Evolutionary conservation across 2,329 filamentous ascomycete genomes (phyloP).

Genomic region (Trichoderma sp.): DNA sequence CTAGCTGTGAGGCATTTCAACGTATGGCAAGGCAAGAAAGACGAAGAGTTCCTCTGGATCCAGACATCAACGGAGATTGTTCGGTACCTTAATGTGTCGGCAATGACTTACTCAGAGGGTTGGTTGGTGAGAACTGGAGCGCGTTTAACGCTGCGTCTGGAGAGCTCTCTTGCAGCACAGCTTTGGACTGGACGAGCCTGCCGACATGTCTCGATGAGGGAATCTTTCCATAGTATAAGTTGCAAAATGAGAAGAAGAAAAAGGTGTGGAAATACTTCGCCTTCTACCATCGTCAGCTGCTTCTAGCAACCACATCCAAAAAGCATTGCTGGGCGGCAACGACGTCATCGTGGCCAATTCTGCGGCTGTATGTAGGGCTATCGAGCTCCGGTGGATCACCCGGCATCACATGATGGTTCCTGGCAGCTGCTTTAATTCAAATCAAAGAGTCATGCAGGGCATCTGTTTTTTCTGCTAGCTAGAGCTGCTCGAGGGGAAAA

Average conservation of each 20-base stretch:
- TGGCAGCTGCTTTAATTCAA: background rate
- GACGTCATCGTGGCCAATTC: conserved; percentile 4
- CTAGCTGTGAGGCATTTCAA: background rate
- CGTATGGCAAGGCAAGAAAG: background rate
- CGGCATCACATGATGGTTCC: conserved; percentile 4
- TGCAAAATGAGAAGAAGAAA: background rate
- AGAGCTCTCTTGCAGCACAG: too few species aligned
- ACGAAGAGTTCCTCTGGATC: background rate
- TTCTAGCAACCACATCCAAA: background rate
- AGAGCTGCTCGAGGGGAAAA: background rate
- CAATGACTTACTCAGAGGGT: background rate
- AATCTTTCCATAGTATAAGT: background rate
- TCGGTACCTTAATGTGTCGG: too few species aligned
- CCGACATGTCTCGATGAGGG: background rate
- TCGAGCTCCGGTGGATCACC: background rate
- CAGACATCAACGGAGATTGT: background rate
- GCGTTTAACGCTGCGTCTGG: background rate
- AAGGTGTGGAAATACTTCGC: background rate
- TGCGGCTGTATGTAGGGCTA: background rate
- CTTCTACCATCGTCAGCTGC: background rate
- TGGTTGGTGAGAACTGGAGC: background rate
- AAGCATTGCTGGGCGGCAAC: background rate
- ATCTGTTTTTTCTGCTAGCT: background rate
- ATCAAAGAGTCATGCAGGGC: background rate
- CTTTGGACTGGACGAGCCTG: background rate